phyloP scores from a whole-genome alignment of 148 eudicot species.

The Persicaria maculosa region DNA sequence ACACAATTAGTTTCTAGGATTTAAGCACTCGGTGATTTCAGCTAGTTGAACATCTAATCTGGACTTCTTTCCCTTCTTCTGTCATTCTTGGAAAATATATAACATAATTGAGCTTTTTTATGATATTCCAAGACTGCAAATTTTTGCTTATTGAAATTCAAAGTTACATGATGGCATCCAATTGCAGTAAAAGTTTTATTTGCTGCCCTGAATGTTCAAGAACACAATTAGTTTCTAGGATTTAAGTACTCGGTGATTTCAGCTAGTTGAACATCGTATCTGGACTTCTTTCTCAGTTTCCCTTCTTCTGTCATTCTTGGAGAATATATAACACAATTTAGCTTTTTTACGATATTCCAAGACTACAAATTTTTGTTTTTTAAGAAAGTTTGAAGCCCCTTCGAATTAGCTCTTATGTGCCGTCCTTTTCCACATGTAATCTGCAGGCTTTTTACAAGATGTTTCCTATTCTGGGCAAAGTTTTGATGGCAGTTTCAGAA shows the following conservation, averaged over 20 bases:
- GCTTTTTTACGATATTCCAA: background rate
- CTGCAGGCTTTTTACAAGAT: conserved; percentile 34
- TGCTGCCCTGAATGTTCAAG: background rate
- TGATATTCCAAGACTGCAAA: background rate
- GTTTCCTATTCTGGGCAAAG: conserved; percentile 32
- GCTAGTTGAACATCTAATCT: background rate
- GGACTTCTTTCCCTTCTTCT: background rate
- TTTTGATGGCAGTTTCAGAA: conserved; percentile 40
- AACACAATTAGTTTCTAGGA: background rate
- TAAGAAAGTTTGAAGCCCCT: background rate
- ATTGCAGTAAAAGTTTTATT: background rate
- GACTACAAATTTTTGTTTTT: background rate
- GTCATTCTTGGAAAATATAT: conserved; percentile 4
- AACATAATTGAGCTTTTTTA: background rate
- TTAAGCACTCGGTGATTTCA: background rate
- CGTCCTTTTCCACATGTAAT: background rate
- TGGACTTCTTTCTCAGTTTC: background rate
- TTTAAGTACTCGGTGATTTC: background rate
- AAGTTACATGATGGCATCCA: background rate
- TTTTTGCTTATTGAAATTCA: background rate
- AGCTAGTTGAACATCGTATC: background rate
- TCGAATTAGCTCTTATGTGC: background rate
- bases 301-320: conserved; percentile 4
- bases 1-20: background rate
- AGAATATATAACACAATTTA: background rate